Evolutionary conservation across 495 filamentous ascomycete genomes (phyloP).

Genomic region (Penicillium fimorum): DNA sequence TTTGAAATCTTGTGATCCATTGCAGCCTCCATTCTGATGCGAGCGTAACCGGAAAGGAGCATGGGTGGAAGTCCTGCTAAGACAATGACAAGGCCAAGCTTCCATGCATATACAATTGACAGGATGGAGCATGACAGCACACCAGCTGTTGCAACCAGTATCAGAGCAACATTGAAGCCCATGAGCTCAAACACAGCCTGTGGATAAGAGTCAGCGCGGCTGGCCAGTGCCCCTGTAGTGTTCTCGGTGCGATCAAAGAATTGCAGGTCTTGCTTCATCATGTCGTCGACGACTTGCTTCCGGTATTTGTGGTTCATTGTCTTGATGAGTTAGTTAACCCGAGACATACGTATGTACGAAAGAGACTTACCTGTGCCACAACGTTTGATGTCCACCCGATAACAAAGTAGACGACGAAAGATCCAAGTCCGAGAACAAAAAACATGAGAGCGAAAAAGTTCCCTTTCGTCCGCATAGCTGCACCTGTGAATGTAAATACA

Average conservation of each 20-base stretch:
- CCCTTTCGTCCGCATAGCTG: constrained; percentile 23
- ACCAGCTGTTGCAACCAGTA: constrained; percentile 36
- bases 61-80: constrained; percentile 52
- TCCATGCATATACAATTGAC: constrained; percentile 48
- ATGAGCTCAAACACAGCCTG: constrained; percentile 38
- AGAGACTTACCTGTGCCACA: constrained; percentile 30
- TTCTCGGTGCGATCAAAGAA: constrained; percentile 64
- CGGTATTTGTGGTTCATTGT: constrained; percentile 48
- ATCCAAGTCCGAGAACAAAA: constrained; percentile 51
- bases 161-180: constrained; percentile 36
- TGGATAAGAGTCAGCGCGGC: constrained; percentile 57
- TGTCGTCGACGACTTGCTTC: constrained; percentile 57
- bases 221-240: constrained; percentile 59
- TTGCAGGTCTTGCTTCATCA: constrained; percentile 54
- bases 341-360: not conserved
- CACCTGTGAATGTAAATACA: constrained; percentile 31
- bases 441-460: constrained; percentile 65
- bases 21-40: constrained; percentile 41
- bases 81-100: constrained; percentile 52
- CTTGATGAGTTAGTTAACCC: constrained; percentile 6
- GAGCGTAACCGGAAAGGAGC: constrained; percentile 49
- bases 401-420: constrained; percentile 50
- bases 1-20: constrained; percentile 53
- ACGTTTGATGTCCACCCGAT: constrained; percentile 54
- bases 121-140: constrained; percentile 36